These are phyloP conservation scores for Stemphylium beticola DNA, from an alignment of 2,329 filamentous ascomycete species.

Conservation along the genomic window DNA sequence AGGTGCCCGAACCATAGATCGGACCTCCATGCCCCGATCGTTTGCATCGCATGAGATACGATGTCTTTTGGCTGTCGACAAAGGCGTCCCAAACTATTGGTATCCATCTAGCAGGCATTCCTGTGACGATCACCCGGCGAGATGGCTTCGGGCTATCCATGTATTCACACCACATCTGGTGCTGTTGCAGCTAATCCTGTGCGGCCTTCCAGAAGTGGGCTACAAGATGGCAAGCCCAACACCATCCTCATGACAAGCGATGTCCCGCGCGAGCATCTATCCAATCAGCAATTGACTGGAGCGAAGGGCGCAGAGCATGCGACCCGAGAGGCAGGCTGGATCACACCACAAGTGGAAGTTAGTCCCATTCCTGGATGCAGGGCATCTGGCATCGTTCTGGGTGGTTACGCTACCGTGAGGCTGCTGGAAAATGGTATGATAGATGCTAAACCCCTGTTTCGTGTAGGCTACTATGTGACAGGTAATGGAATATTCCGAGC, in stretches of 20 bases:
- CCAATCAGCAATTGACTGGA: neutral
- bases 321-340: neutral
- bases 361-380: neutral
- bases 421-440: neutral
- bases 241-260: slow-evolving; percentile 2
- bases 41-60: slow-evolving; percentile 24
- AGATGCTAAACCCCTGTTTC: neutral
- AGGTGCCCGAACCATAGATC: slow-evolving; percentile 19
- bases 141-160: slow-evolving; percentile 42
- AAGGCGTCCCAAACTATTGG: slow-evolving; percentile 39
- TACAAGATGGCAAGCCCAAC: slow-evolving; percentile 5
- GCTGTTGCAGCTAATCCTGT: slow-evolving; percentile 24
- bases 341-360: neutral
- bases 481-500: slow-evolving; percentile 1
- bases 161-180: slow-evolving; percentile 25
- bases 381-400: neutral
- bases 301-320: slow-evolving; percentile 5
- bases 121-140: slow-evolving; percentile 45
- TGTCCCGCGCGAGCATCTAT: neutral
- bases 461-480: neutral
- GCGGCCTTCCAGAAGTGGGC: slow-evolving; percentile 38
- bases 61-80: slow-evolving; percentile 14
- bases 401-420: neutral
- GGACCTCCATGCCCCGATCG: slow-evolving; percentile 21
- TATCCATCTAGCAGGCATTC: slow-evolving; percentile 28